Evolutionary conservation across 1,139 yeast species (phyloP).

Genomic region (Blastobotrys illinoisensis): DNA sequence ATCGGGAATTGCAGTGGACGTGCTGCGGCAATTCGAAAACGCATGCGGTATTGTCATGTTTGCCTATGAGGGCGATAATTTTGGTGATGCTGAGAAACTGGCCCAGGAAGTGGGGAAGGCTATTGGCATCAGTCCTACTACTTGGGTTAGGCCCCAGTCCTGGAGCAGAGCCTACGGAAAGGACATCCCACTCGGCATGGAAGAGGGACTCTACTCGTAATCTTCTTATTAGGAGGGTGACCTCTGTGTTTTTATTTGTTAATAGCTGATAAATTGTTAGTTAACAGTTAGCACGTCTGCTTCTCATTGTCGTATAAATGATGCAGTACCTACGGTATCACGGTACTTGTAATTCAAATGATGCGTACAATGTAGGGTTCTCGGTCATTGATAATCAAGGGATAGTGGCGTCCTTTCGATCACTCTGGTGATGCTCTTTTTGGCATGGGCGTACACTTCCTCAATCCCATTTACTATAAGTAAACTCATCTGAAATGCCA

Average conservation of each 20-base stretch:
- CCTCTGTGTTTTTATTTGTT: neutral
- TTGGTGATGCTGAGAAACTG: conserved; percentile 59
- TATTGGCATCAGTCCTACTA: neutral
- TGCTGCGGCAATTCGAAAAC: conserved; percentile 14
- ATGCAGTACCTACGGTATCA: too few species aligned
- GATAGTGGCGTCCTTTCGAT: too few species aligned
- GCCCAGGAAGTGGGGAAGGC: conserved; percentile 36
- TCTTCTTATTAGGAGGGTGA: neutral
- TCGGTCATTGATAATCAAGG: too few species aligned
- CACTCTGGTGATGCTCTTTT: too few species aligned
- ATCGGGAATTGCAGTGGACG: conserved; percentile 29
- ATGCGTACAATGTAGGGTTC: too few species aligned
- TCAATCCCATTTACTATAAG: too few species aligned
- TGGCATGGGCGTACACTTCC: too few species aligned
- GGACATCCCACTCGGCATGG: conserved; percentile 61
- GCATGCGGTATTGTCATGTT: conserved; percentile 36
- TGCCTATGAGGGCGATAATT: conserved; percentile 89
- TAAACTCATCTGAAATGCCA: too few species aligned
- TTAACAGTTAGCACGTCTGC: too few species aligned
- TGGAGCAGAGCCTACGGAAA: conserved; percentile 87
- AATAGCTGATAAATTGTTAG: neutral
- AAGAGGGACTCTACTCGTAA: conserved; percentile 69
- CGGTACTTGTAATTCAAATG: too few species aligned
- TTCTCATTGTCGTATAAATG: too few species aligned
- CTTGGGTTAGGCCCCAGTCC: conserved; percentile 58